Conservation (phyloP, 768 basidiomycete species). For the Suillus luteus region DNA sequence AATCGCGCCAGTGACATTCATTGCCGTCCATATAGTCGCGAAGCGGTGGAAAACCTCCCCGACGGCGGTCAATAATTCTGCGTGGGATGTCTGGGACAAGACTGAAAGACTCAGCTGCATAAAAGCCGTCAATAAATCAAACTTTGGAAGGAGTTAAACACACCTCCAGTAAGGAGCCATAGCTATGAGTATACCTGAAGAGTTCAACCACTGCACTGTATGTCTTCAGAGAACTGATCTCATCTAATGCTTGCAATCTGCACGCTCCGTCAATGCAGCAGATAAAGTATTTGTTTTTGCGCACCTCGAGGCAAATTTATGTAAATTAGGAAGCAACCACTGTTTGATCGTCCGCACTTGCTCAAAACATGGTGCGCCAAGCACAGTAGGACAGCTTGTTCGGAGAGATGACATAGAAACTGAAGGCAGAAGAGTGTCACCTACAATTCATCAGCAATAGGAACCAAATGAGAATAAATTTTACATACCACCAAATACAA, state of each 20-base stretch:
- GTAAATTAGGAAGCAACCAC: conserved; percentile 76
- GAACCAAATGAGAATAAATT: conserved; percentile 1
- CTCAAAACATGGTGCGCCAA: conserved; percentile 67
- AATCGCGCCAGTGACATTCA: conserved; percentile 61
- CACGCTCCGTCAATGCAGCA: conserved; percentile 5
- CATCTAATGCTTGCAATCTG: conserved; percentile 35
- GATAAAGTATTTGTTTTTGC: background rate
- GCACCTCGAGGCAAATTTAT: conserved; percentile 54
- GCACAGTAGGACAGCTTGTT: conserved; percentile 45
- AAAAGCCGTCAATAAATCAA: conserved; percentile 14
- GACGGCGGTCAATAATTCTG: conserved; percentile 57
- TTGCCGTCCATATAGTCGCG: conserved; percentile 75
- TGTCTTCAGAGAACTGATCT: conserved; percentile 46
- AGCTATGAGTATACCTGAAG: conserved; percentile 63
- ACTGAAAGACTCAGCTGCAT: conserved; percentile 54
- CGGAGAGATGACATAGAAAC: conserved; percentile 43
- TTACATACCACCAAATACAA: conserved; percentile 62
- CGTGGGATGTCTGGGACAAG: conserved; percentile 52
- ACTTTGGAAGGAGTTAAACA: conserved; percentile 4
- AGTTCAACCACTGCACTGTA: conserved; percentile 62
- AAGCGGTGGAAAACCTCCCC: conserved; percentile 76
- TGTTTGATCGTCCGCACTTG: conserved; percentile 69
- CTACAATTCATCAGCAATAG: conserved; percentile 31
- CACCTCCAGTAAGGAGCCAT: conserved; percentile 71
- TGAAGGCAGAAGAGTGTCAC: conserved; percentile 26